Evolutionary conservation across 2,329 filamentous ascomycete genomes (phyloP).

Genomic region (Colletotrichum sp.): DNA sequence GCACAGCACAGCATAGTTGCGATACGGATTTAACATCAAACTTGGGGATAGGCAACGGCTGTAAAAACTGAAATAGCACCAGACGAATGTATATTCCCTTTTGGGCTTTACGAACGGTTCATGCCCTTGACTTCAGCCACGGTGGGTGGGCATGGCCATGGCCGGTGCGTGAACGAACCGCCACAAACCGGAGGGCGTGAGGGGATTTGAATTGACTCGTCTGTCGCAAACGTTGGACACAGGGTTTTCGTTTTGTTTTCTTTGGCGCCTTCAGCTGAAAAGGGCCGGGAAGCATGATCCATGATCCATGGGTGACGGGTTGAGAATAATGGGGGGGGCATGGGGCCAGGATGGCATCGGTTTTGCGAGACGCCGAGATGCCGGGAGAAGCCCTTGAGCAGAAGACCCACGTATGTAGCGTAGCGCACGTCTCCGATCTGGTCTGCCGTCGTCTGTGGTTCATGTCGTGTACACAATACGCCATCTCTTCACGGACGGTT

Average conservation of each 20-base stretch:
- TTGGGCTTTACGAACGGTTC: background rate
- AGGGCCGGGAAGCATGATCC: background rate
- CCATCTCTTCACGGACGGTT: background rate
- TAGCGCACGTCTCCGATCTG: background rate
- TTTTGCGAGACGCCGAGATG: conserved; percentile 17
- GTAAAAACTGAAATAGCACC: background rate
- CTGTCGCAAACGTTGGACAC: background rate
- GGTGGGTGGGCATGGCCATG: background rate
- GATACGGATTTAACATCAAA: background rate
- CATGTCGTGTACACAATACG: background rate
- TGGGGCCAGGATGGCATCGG: background rate
- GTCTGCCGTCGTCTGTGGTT: background rate
- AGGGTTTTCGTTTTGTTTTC: background rate
- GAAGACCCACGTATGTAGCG: background rate
- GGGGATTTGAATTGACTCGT: background rate
- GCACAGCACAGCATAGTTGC: background rate
- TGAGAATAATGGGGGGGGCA: background rate
- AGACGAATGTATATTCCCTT: background rate
- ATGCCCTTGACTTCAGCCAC: background rate
- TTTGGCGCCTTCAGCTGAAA: background rate
- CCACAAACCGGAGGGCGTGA: background rate
- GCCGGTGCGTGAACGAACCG: background rate
- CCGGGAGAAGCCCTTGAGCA: conserved; percentile 8
- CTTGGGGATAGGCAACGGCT: background rate
- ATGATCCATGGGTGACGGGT: background rate